Percentiles rank a stretch among this genome's conserved stretches.
Evolutionary conservation across 305 asterid genomes (phyloP).

Genomic region (Fraxinus sp.): DNA sequence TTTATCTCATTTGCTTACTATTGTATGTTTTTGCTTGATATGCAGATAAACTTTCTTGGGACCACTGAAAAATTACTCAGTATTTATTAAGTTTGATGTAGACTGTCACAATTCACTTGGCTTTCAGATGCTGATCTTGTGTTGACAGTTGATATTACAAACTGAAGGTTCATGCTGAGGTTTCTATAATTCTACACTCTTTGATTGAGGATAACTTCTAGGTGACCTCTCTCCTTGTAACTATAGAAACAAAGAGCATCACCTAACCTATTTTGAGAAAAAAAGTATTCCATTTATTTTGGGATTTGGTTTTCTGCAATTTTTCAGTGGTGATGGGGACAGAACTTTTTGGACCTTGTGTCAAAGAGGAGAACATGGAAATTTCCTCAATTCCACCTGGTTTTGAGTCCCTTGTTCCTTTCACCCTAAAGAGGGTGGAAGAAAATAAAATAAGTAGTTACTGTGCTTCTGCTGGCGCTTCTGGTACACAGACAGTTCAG

Average conservation of each 20-base stretch:
- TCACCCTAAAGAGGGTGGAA: constrained; percentile 57
- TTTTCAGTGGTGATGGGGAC: constrained; percentile 66
- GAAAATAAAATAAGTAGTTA: constrained; percentile 34
- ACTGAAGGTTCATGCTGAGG: not conserved
- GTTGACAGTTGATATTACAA: not conserved
- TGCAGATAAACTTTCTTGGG: constrained; percentile 1
- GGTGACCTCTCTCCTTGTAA: constrained; percentile 9
- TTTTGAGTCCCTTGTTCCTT: constrained; percentile 76
- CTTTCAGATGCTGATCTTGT: constrained; percentile 7
- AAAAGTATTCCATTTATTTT: constrained; percentile 1
- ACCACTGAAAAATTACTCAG: not conserved
- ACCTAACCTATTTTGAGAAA: not conserved
- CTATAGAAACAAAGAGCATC: not conserved
- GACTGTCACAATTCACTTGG: not conserved
- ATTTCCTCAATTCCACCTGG: constrained; percentile 81
- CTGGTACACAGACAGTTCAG: constrained; percentile 34
- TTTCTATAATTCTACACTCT: constrained; percentile 1
- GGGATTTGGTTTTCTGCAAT: constrained; percentile 10
- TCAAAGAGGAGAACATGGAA: constrained; percentile 75
- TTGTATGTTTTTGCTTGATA: not conserved
- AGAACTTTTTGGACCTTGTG: constrained; percentile 65
- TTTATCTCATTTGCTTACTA: not conserved
- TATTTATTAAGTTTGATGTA: constrained; percentile 5
- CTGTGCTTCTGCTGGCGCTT: constrained; percentile 37
- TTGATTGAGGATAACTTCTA: constrained; percentile 8